These are phyloP conservation scores for Albophoma yamanashiensis DNA, from an alignment of 2,329 filamentous ascomycete species.

Conservation along the genomic window DNA sequence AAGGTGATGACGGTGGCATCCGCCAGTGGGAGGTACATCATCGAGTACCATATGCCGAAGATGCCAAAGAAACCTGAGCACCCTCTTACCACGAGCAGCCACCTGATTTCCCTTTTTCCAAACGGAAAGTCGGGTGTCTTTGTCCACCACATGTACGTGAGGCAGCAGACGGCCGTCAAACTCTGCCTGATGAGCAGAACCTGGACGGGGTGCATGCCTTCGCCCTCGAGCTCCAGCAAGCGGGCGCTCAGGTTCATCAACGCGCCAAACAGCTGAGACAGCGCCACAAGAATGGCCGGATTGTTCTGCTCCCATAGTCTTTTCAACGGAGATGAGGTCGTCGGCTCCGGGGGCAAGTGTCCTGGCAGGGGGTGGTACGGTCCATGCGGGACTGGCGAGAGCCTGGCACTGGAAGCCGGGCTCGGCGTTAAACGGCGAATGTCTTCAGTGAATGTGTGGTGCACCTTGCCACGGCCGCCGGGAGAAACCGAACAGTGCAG, in stretches of 20 bases:
- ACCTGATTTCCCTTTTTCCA: conserved; percentile 54
- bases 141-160: conserved; percentile 62
- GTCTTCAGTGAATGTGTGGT: neutral
- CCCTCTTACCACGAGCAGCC: conserved; percentile 58
- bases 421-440: conserved; percentile 9
- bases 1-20: conserved; percentile 90
- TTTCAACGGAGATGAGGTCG: conserved; percentile 10
- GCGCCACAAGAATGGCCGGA: conserved; percentile 60
- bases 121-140: conserved; percentile 60
- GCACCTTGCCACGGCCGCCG: neutral
- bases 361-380: neutral
- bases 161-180: conserved; percentile 58
- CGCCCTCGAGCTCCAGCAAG: conserved; percentile 60
- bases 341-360: neutral
- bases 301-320: conserved; percentile 55
- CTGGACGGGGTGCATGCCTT: conserved; percentile 72
- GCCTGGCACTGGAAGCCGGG: conserved; percentile 9
- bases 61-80: conserved; percentile 67
- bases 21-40: conserved; percentile 69
- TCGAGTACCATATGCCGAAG: conserved; percentile 59
- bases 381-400: conserved; percentile 7
- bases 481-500: neutral
- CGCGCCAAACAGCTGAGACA: conserved; percentile 71
- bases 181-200: conserved; percentile 73
- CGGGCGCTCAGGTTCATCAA: conserved; percentile 79